Base-by-base conservation (phyloP, 257 asterid genomes). In the Capsicum baccatum region DNA sequence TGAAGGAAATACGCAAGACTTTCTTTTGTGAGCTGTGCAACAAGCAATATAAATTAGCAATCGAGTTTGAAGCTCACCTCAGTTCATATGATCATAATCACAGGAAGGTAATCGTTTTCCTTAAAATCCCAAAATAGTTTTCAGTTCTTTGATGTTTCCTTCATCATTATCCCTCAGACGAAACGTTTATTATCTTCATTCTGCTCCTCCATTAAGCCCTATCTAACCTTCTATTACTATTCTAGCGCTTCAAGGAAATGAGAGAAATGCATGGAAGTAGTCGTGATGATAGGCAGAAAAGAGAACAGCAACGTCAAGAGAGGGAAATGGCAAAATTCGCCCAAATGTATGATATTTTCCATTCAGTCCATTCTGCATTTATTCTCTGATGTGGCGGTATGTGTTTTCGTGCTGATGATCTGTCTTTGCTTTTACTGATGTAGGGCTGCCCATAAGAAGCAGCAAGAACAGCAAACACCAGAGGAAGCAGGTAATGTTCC, bases 21-120 rank as follows among this genome's bases (percentile, higher is more conserved):
- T 94, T 97, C 92, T 94, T 86, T 85, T 97, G 99, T 92, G 99
- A 97, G 87, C 96, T 97, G 68, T 97, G 99, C 98, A 97, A 91
- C 94, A 95, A 97, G 91, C 99, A 97, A 86, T 97, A 97, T 91
- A 97, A 94, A 88, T 87, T 97, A 94, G 99, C 99, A 3, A 90
- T 95, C 86, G 99, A 97, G 91, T 97, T 97, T 89, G 99, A 97
- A 92, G 97, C 93, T 70, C 98, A 97, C 85, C 88, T 97, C 63
- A 95, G 99, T 90, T 97, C 99, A 71, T 97, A 97, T 21, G 99
- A 97, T 85, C 99, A 97, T 90, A 97, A 97, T 93, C 99, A 97
- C 90, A 90, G 99, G 89, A 97, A 97, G 97, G 99, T 90, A 84
- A 52, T 52, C 35, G 35, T 73, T 68, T 84, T 57, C 63, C 44